These are phyloP conservation scores for Huntiella bhutanensis DNA, from an alignment of 2,329 filamentous ascomycete species.

Conservation along the genomic window DNA sequence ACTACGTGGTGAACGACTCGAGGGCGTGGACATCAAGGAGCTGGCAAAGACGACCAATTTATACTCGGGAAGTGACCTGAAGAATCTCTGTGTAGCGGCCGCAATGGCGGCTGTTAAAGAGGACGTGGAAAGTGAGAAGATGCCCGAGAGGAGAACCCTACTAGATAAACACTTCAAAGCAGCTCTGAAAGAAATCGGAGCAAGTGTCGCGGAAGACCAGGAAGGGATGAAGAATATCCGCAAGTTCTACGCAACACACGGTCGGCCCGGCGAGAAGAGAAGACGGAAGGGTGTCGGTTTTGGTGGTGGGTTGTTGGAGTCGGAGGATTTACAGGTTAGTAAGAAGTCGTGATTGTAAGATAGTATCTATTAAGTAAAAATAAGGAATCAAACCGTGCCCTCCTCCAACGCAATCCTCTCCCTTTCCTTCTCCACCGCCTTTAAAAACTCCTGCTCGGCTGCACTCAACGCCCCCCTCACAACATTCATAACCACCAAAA, in stretches of 20 bases:
- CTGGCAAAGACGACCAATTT: constrained; percentile 51
- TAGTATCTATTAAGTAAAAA: not conserved
- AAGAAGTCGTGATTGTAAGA: not conserved
- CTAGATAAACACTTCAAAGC: constrained; percentile 58
- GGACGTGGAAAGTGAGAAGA: constrained; percentile 32
- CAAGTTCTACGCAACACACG: constrained; percentile 87
- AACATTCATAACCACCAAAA: constrained; percentile 58
- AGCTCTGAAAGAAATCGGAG: constrained; percentile 73
- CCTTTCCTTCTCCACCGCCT: constrained; percentile 47
- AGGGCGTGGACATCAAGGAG: constrained; percentile 36
- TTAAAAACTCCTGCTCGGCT: constrained; percentile 53
- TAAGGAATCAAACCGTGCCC: not conserved
- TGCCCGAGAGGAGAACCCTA: constrained; percentile 25
- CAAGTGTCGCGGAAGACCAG: constrained; percentile 92
- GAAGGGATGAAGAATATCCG: constrained; percentile 63
- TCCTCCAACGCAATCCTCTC: constrained; percentile 18
- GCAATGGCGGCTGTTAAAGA: constrained; percentile 64
- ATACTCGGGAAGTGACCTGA: constrained; percentile 69
- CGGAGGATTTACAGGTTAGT: constrained; percentile 28
- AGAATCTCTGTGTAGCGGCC: constrained; percentile 64
- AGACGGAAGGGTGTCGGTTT: constrained; percentile 40
- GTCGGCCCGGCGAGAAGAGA: constrained; percentile 40
- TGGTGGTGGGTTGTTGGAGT: constrained; percentile 25
- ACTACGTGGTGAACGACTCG: constrained; percentile 44
- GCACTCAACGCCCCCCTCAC: constrained; percentile 50